Conservation (phyloP, 345 rosid genomes). For the Hibiscus trionum region DNA sequence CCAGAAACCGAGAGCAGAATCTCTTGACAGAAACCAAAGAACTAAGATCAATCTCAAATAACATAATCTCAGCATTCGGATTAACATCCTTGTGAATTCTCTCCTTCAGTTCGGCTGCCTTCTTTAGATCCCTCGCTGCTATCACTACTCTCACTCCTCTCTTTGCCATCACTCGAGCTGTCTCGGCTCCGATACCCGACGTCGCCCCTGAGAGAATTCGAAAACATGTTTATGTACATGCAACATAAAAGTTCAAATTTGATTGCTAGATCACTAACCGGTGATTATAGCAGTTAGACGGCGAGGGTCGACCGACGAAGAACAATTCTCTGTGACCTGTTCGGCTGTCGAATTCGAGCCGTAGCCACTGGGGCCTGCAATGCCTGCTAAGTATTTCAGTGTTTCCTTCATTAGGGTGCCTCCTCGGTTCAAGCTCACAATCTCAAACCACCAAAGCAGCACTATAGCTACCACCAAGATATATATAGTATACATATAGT, state of each 20-base stretch:
- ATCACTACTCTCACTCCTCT: slow-evolving; percentile 76
- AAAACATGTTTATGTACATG: background rate
- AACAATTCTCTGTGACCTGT: slow-evolving; percentile 45
- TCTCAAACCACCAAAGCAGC: slow-evolving; percentile 19
- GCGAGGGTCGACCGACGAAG: slow-evolving; percentile 8
- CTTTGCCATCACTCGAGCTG: slow-evolving; percentile 73
- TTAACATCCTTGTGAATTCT: slow-evolving; percentile 38
- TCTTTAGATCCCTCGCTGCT: slow-evolving; percentile 75
- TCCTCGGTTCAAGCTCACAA: slow-evolving; percentile 12
- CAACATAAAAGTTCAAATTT: background rate
- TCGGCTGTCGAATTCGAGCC: slow-evolving; percentile 92
- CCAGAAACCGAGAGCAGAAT: slow-evolving; percentile 60
- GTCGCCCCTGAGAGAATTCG: slow-evolving; percentile 54
- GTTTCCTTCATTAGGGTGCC: slow-evolving; percentile 59
- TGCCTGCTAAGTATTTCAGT: slow-evolving; percentile 69
- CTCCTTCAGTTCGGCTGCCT: slow-evolving; percentile 55
- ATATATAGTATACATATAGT: slow-evolving; percentile 15
- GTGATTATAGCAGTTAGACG: slow-evolving; percentile 63
- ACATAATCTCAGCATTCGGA: slow-evolving; percentile 47
- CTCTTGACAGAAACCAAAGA: slow-evolving; percentile 64
- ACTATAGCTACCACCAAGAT: slow-evolving; percentile 16
- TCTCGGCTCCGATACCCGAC: slow-evolving; percentile 90
- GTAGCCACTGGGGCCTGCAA: slow-evolving; percentile 88
- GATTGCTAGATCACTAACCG: slow-evolving; percentile 24
- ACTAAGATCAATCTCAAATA: slow-evolving; percentile 70